These are phyloP conservation scores for Pisolithus microcarpus DNA, from an alignment of 768 basidiomycete species.

Conservation along the genomic window DNA sequence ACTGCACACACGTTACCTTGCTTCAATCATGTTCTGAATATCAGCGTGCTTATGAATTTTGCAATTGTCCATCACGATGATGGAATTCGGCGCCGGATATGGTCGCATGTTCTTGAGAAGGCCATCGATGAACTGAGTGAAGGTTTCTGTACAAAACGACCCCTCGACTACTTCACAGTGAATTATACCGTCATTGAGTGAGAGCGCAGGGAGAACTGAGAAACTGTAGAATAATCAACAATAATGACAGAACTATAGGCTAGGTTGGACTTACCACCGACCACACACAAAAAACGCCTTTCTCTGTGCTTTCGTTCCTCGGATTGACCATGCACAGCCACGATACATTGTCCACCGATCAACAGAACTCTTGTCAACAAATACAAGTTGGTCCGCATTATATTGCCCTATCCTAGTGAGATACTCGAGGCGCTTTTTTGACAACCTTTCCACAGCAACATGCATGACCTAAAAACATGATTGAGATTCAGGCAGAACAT, in stretches of 20 bases:
- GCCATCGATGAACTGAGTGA: slow-evolving; percentile 3
- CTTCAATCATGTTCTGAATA: slow-evolving; percentile 9
- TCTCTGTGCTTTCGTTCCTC: slow-evolving; percentile 10
- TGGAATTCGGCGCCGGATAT: slow-evolving; percentile 28
- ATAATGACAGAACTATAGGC: slow-evolving; percentile 11
- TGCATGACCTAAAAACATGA: background rate
- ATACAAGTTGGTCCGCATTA: slow-evolving; percentile 6
- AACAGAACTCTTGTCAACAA: slow-evolving; percentile 20
- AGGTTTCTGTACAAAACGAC: no score
- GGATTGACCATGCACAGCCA: slow-evolving; percentile 16
- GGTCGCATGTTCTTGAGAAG: slow-evolving; percentile 26
- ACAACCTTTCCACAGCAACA: slow-evolving; percentile 1
- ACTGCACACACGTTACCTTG: no score
- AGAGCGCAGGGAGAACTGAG: no score
- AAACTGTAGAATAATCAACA: no score
- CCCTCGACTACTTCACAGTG: no score
- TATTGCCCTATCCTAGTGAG: background rate
- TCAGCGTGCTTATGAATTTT: slow-evolving; percentile 26
- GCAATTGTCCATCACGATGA: slow-evolving; percentile 35
- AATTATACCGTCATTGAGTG: no score
- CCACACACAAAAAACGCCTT: slow-evolving; percentile 15
- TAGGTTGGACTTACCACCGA: background rate
- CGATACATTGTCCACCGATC: slow-evolving; percentile 15
- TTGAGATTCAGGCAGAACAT: background rate
- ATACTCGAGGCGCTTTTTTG: background rate